A percentile compares a stretch with the other conserved stretches of the same genome.
Conservation (phyloP, 2,329 filamentous ascomycete species). For the Botryotinia globosa region DNA sequence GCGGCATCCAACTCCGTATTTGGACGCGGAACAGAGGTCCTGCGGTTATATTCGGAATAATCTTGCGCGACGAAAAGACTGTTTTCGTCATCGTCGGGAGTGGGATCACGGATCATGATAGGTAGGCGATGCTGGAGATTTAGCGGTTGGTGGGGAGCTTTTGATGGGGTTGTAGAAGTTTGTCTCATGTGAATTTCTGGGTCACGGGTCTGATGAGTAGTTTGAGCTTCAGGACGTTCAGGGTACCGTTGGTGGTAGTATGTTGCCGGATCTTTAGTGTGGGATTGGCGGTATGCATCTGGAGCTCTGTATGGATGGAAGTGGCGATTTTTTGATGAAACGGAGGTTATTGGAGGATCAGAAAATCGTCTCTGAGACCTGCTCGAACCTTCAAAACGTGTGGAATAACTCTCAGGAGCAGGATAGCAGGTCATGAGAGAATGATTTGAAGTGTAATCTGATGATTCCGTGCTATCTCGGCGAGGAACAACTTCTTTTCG, state of each 20-base stretch:
- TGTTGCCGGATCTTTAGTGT: not conserved
- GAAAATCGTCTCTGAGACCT: not conserved
- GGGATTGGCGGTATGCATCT: not conserved
- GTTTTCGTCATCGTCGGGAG: not conserved
- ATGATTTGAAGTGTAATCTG: not conserved
- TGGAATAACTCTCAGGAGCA: not conserved
- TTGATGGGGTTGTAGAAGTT: not conserved
- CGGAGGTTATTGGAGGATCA: not conserved
- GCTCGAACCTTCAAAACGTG: not conserved
- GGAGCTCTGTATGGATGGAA: not conserved
- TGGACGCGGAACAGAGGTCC: not conserved
- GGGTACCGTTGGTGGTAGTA: not conserved
- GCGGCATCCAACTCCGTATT: not conserved
- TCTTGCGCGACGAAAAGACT: not conserved
- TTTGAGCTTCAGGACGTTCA: not conserved
- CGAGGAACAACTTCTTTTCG: not conserved
- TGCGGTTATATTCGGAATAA: too few species aligned
- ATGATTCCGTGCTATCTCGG: not conserved
- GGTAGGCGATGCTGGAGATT: not conserved
- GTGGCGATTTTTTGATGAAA: not conserved
- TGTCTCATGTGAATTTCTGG: not conserved
- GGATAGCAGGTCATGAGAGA: too few species aligned
- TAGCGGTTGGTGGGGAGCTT: not conserved
- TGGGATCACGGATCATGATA: not conserved
- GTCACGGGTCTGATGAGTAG: too few species aligned